Conservation (phyloP, 108 stramenopile genomes). For the Fragilariopsis cylindrus region DNA sequence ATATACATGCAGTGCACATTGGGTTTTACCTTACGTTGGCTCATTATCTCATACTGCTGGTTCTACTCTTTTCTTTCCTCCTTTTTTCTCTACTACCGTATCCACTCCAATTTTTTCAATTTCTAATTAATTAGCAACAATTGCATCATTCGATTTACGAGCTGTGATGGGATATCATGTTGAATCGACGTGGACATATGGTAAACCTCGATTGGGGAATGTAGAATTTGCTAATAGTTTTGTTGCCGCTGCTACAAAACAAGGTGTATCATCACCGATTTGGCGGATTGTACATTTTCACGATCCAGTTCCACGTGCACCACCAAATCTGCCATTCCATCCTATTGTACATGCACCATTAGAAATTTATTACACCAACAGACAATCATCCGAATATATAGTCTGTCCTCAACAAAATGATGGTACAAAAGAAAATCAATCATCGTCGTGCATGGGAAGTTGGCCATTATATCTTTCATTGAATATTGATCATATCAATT, state of each 20-base stretch:
- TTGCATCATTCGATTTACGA: slow-evolving; percentile 10
- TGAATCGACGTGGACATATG: slow-evolving; percentile 9
- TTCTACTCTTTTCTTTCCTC: too few relatives aligned
- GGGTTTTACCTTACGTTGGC: too few relatives aligned
- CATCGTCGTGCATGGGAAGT: not conserved
- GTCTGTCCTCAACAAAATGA: slow-evolving; percentile 1
- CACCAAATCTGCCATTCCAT: slow-evolving; percentile 1
- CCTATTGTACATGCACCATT: slow-evolving; percentile 1
- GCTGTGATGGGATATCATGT: slow-evolving; percentile 14
- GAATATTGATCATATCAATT: slow-evolving; percentile 7
- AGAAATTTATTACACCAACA: slow-evolving; percentile 12
- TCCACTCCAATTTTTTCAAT: too few relatives aligned
- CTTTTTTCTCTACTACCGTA: too few relatives aligned
- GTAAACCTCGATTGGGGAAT: slow-evolving; percentile 12
- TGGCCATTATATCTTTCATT: not conserved
- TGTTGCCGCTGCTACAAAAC: not conserved
- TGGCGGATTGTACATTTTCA: slow-evolving; percentile 9
- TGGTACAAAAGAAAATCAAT: not conserved
- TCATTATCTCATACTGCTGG: too few relatives aligned
- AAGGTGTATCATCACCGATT: not conserved
- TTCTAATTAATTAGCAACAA: not conserved
- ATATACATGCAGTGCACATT: too few relatives aligned
- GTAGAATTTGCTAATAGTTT: slow-evolving; percentile 13
- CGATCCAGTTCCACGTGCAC: slow-evolving; percentile 15
- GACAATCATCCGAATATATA: slow-evolving; percentile 7